These are phyloP conservation scores for Ogataea kodamae DNA, from an alignment of 805 yeast genomes.

Conservation along the genomic window DNA sequence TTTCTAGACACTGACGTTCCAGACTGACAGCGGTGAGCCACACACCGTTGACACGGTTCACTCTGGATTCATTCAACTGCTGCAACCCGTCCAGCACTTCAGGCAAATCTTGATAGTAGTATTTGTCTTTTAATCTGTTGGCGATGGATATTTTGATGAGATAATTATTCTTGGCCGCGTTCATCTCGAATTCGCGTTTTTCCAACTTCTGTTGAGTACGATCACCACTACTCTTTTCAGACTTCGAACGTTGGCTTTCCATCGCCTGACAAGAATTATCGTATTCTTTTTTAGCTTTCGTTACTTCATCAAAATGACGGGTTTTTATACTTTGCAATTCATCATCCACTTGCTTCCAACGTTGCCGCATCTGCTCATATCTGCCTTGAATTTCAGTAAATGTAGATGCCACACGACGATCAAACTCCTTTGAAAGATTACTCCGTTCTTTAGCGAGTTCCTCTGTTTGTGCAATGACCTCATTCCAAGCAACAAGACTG, in stretches of 20 bases:
- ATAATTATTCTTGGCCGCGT: slow-evolving; percentile 79
- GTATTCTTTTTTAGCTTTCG: slow-evolving; percentile 68
- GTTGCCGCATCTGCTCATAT: slow-evolving; percentile 50
- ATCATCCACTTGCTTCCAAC: slow-evolving; percentile 59
- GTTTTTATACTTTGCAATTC: slow-evolving; percentile 48
- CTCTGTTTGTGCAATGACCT: slow-evolving; percentile 80
- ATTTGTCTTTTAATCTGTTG: slow-evolving; percentile 89
- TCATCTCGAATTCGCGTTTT: slow-evolving; percentile 77
- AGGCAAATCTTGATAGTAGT: slow-evolving; percentile 88
- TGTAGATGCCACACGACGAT: slow-evolving; percentile 57
- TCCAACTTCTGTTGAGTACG: slow-evolving; percentile 49
- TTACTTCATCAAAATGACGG: slow-evolving; percentile 51
- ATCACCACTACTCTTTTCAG: slow-evolving; percentile 53
- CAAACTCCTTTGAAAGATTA: slow-evolving; percentile 57
- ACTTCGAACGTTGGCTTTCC: slow-evolving; percentile 75
- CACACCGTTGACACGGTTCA: slow-evolving; percentile 63
- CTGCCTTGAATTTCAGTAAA: slow-evolving; percentile 50
- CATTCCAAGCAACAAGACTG: slow-evolving; percentile 84
- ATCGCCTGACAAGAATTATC: slow-evolving; percentile 76
- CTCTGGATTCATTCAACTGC: slow-evolving; percentile 76
- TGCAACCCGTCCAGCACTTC: slow-evolving; percentile 83
- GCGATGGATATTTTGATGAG: slow-evolving; percentile 77
- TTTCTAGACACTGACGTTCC: slow-evolving; percentile 49
- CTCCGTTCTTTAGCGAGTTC: slow-evolving; percentile 64
- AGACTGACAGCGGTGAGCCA: slow-evolving; percentile 57